Conservation (phyloP, 345 rosid species). For the Hibiscus tridactylites region DNA sequence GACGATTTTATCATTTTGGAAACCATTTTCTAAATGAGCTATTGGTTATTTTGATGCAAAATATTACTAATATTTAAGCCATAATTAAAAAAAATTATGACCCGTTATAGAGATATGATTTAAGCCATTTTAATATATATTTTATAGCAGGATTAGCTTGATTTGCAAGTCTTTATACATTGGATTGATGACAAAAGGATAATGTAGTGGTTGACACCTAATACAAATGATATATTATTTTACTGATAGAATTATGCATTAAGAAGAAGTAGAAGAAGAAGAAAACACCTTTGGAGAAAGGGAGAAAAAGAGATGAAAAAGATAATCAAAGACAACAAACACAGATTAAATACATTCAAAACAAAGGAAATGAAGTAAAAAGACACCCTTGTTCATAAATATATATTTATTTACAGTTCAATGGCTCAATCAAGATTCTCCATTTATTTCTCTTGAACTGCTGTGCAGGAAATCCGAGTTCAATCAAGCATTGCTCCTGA, state of each 20-base stretch:
- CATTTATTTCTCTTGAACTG: background rate
- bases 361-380: background rate
- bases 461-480: background rate
- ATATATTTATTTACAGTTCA: slow-evolving; percentile 28
- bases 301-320: background rate
- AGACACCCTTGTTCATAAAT: slow-evolving; percentile 20
- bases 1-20: too few species aligned
- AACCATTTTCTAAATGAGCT: background rate
- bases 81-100: too few species aligned
- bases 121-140: too few species aligned
- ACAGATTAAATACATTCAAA: slow-evolving; percentile 10
- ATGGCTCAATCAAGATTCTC: slow-evolving; percentile 10
- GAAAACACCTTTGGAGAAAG: background rate
- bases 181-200: too few species aligned
- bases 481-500: slow-evolving; percentile 66
- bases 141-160: too few species aligned
- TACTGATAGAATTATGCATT: too few species aligned
- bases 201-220: too few species aligned
- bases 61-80: background rate
- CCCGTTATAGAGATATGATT: too few species aligned
- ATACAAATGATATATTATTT: background rate
- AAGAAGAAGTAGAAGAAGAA: too few species aligned
- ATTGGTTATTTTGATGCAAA: background rate
- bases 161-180: too few species aligned
- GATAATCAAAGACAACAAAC: background rate